Evolutionary conservation across 768 basidiomycete species (phyloP), one percentile per base, ranked within the genome.

Genomic region (Chiua virens): DNA sequence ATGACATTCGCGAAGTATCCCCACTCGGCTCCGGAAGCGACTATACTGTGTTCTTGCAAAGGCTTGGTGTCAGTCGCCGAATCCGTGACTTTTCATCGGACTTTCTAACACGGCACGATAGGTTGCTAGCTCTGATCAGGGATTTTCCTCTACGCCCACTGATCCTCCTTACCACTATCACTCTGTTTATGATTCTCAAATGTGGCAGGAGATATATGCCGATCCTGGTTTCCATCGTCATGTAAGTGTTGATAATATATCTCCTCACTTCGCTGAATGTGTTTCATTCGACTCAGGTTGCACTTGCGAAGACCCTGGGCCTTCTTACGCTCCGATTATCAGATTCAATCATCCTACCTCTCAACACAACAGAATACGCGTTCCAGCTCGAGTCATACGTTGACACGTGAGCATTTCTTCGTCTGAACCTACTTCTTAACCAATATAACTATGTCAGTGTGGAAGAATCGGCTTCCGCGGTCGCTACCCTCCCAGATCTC

Each of bases 31-130:
- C 85, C 42, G 91, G 90, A 37, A 91, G 89, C 48, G 94, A 97
- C 69, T 97, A 77, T 56, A 96, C 94, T 1, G 88, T 91, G 9
- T 97, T 98, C 71, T 71, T 98, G 59, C 91, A 97, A 68, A 77
- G 83, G 40, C 74, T 83, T 40, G 87, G 87, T 1, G 79, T 87
- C 47, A 67, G 81, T 25, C 49, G 60, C 22, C 9, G 14, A 7
- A 37, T 28, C 39, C 8, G 2, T 36, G 21, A 8, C n/a, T 8
- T 39, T 49, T 34, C 4, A 3, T 8, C n/a, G 4, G 13, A 28
- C 18, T 27, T 37, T 45, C n/a, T 53, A 5, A 54, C 6, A 23
- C 13, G 11, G 17, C 11, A 32, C 39, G 20, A 47, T 42, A 71
- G 71, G 54, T 70, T 17, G 73, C 73, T 9, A 72, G 71, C 40